Percentiles rank a stretch among this genome's conserved stretches.
Evolutionary conservation across 768 basidiomycete species (phyloP).

Genomic region (Dioszegia crocea): DNA sequence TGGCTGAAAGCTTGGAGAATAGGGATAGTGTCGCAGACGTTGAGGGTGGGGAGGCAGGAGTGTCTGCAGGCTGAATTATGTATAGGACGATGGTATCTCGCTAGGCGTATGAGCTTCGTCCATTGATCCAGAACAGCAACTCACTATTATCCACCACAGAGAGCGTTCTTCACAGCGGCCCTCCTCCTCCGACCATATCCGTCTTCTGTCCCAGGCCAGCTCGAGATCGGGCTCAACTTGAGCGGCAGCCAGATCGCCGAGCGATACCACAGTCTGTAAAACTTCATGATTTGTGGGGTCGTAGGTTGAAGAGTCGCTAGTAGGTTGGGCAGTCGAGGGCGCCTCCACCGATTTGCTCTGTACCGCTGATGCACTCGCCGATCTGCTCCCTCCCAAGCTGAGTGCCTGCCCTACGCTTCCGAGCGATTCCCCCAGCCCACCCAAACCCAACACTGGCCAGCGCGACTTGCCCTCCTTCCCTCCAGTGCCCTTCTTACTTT

Average conservation of each 20-base stretch:
- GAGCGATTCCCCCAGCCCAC: conserved; percentile 23
- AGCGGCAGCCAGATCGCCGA: conserved; percentile 24
- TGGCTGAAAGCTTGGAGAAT: conserved; percentile 8
- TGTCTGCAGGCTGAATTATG: not conserved
- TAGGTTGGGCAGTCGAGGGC: too few relatives aligned
- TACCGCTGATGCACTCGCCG: not conserved
- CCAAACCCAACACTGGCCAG: conserved; percentile 18
- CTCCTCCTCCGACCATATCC: conserved; percentile 5
- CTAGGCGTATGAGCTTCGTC: conserved; percentile 3
- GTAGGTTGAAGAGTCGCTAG: too few relatives aligned
- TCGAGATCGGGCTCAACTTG: conserved; percentile 17
- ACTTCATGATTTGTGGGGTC: not conserved
- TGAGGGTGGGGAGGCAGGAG: not conserved
- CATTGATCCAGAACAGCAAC: not conserved
- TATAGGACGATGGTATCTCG: conserved; percentile 24
- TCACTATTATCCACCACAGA: conserved; percentile 32
- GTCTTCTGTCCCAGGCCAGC: conserved; percentile 19
- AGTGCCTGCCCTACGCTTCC: conserved; percentile 19
- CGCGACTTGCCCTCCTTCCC: not conserved
- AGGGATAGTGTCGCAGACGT: conserved; percentile 11
- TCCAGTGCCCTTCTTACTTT: not conserved
- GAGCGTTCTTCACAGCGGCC: conserved; percentile 5
- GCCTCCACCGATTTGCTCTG: too few relatives aligned
- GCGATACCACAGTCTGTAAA: conserved; percentile 1
- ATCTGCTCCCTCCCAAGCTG: conserved; percentile 14